Evolutionary conservation across 1,284 basidiomycete species (phyloP).

Genomic region (Pseudozyma sp.): DNA sequence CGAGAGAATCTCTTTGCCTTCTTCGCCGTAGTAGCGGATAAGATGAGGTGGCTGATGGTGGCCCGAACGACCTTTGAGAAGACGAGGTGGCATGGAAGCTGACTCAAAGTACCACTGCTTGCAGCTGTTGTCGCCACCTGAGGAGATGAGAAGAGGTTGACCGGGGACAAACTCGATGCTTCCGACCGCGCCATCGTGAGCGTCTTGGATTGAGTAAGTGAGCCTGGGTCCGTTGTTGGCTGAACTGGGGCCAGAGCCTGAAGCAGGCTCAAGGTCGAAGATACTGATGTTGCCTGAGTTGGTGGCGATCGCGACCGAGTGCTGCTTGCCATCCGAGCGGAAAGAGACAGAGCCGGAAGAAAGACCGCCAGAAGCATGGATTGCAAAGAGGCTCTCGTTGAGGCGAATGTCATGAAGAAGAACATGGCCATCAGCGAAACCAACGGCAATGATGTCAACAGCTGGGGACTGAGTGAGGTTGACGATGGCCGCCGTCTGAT

Average conservation of each 20-base stretch:
- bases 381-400: constrained; percentile 81
- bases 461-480: constrained; percentile 88
- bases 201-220: constrained; percentile 64
- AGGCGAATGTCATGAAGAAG: constrained; percentile 88
- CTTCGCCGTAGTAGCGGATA: constrained; percentile 93
- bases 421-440: constrained; percentile 87
- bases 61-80: constrained; percentile 91
- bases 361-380: constrained; percentile 76
- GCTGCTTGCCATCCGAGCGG: constrained; percentile 79
- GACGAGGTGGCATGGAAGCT: constrained; percentile 75
- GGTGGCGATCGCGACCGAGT: constrained; percentile 63
- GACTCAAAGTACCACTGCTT: constrained; percentile 94
- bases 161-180: constrained; percentile 62
- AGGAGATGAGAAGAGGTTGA: constrained; percentile 57
- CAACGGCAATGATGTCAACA: constrained; percentile 92
- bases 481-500: constrained; percentile 70
- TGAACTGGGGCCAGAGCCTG: constrained; percentile 20
- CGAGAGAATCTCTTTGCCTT: constrained; percentile 88
- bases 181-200: constrained; percentile 62
- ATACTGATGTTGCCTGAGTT: constrained; percentile 63
- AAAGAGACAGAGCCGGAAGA: constrained; percentile 80
- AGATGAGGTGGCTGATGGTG: constrained; percentile 91
- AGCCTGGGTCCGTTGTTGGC: constrained; percentile 49
- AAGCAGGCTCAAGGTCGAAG: constrained; percentile 62
- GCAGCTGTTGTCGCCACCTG: constrained; percentile 65